Evolutionary conservation across 1,284 basidiomycete species (phyloP).

Genomic region (Hemileia vastatrix): DNA sequence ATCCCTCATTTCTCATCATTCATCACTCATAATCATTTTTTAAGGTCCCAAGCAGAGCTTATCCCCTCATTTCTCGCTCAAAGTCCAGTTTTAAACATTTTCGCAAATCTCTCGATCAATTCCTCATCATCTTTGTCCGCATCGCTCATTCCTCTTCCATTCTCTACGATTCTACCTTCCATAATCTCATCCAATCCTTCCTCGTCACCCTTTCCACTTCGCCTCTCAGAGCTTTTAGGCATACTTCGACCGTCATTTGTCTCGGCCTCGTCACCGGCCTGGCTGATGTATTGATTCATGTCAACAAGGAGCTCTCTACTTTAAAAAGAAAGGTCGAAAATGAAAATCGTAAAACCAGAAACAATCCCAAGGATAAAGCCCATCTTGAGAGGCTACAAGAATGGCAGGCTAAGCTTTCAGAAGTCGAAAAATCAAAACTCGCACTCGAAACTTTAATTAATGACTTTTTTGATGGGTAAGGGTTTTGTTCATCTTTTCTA

Average conservation of each 20-base stretch:
- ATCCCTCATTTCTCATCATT: not conserved
- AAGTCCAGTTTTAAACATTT: conserved; percentile 67
- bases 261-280: conserved; percentile 77
- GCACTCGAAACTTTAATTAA: conserved; percentile 72
- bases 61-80: conserved; percentile 79
- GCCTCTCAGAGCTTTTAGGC: conserved; percentile 84
- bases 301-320: conserved; percentile 74
- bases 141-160: conserved; percentile 60
- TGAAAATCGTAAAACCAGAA: conserved; percentile 49
- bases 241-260: conserved; percentile 84
- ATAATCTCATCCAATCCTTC: conserved; percentile 78
- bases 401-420: conserved; percentile 64
- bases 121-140: conserved; percentile 66
- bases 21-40: not conserved
- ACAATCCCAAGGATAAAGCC: conserved; percentile 18
- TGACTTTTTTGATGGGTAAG: conserved; percentile 78
- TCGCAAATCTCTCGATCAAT: conserved; percentile 66
- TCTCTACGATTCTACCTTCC: conserved; percentile 65
- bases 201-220: conserved; percentile 88
- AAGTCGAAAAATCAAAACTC: conserved; percentile 61
- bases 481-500: conserved; percentile 11
- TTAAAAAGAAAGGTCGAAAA: conserved; percentile 75
- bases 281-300: conserved; percentile 67
- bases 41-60: conserved; percentile 62
- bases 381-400: conserved; percentile 57